Conservation (phyloP, 169 alveolate species). For the Plasmodium ovale region DNA sequence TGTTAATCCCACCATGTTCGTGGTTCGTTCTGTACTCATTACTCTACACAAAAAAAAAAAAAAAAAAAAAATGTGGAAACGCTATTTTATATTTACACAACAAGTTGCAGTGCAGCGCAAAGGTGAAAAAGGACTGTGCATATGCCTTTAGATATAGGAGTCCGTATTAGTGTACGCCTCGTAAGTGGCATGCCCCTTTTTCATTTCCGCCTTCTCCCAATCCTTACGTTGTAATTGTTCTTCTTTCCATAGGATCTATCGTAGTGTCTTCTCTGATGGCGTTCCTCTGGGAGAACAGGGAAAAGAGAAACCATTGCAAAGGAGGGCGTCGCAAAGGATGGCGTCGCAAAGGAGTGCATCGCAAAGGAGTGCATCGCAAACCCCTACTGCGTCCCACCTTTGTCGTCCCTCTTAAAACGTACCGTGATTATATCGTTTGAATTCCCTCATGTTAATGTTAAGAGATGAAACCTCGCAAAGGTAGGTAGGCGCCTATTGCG, state of each 20-base stretch:
- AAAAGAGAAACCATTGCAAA: background rate
- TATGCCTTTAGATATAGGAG: too few relatives aligned
- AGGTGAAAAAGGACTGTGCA: too few relatives aligned
- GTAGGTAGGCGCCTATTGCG: background rate
- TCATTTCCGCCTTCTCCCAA: background rate
- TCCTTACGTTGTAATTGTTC: conserved; percentile 25
- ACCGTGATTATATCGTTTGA: conserved; percentile 31
- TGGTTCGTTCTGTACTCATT: conserved; percentile 29
- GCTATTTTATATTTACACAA: too few relatives aligned
- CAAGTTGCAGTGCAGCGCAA: too few relatives aligned
- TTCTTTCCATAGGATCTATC: conserved; percentile 30
- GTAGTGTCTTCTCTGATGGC: conserved; percentile 33
- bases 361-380: too few relatives aligned
- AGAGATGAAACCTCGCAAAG: background rate
- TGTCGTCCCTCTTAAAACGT: background rate
- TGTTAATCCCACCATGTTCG: conserved; percentile 41
- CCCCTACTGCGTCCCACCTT: too few relatives aligned
- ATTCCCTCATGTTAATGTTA: conserved; percentile 43
- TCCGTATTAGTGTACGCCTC: too few relatives aligned
- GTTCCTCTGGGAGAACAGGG: conserved; percentile 14
- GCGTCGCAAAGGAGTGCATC: too few relatives aligned
- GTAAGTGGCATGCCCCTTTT: too few relatives aligned
- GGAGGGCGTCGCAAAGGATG: too few relatives aligned
- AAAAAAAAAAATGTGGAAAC: background rate
- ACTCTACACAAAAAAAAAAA: conserved; percentile 16